Percentiles rank a stretch among this genome's conserved stretches.
Evolutionary conservation across 2,329 filamentous ascomycete genomes (phyloP).

Genomic region (Aspergillus pseudoterreus): DNA sequence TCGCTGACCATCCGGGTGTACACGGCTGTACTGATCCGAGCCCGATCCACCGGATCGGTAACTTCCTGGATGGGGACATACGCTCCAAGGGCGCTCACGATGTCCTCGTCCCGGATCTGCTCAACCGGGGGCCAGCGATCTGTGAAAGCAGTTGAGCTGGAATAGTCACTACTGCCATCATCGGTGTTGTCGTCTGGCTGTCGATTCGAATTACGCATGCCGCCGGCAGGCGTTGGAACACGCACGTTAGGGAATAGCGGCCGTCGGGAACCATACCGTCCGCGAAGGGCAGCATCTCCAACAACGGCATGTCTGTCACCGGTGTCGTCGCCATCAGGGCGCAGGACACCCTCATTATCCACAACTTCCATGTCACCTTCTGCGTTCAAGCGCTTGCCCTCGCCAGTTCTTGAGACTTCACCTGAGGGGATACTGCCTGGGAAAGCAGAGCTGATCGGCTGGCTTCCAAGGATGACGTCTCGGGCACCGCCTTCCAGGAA

Average conservation of each 20-base stretch:
- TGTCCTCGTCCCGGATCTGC: conserved; percentile 38
- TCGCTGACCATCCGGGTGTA: conserved; percentile 38
- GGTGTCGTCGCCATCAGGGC: conserved; percentile 58
- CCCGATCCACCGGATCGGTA: conserved; percentile 39
- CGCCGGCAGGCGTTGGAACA: conserved; percentile 15
- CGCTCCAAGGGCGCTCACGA: conserved; percentile 40
- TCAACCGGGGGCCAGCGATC: conserved; percentile 39
- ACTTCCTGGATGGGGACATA: conserved; percentile 41
- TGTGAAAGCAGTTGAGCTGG: conserved; percentile 25
- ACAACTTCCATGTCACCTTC: conserved; percentile 64
- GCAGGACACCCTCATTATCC: conserved; percentile 58
- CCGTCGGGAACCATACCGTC: conserved; percentile 31
- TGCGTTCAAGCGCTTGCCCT: conserved; percentile 62
- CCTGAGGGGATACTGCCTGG: conserved; percentile 65
- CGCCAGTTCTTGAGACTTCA: conserved; percentile 57
- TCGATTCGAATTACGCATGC: conserved; percentile 9
- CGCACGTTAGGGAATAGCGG: conserved; percentile 30
- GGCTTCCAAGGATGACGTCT: conserved; percentile 69
- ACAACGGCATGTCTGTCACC: conserved; percentile 61
- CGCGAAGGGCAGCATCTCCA: conserved; percentile 41
- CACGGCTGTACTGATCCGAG: conserved; percentile 36
- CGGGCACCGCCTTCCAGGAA: conserved; percentile 70
- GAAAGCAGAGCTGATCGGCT: conserved; percentile 75
- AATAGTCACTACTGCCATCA: conserved; percentile 15
- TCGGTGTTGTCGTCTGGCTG: neutral